phyloP scores from a whole-genome alignment of 176 grass and related monocot genomes.

The Carex pumila region DNA sequence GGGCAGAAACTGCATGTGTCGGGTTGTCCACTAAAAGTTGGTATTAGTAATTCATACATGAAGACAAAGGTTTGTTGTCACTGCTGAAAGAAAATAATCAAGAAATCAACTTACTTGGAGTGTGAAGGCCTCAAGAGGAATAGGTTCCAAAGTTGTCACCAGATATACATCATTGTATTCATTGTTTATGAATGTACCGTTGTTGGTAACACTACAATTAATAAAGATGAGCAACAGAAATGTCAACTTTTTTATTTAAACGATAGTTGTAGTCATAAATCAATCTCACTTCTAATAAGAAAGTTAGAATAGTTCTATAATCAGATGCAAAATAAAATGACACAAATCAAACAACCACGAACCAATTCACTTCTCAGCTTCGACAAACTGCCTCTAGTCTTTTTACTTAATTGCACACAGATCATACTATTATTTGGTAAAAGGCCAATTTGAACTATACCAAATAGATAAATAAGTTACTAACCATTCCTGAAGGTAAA shows the following conservation, averaged over 20 bases:
- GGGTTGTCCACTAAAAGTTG: not conserved
- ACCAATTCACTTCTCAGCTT: not conserved
- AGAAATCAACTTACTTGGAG: constrained; percentile 51
- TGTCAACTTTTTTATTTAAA: not conserved
- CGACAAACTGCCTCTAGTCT: not conserved
- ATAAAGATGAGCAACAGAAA: constrained; percentile 7
- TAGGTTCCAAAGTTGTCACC: constrained; percentile 74
- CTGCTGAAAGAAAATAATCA: not conserved
- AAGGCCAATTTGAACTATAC: not conserved
- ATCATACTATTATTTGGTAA: not conserved
- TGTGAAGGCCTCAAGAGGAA: constrained; percentile 82
- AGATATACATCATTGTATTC: constrained; percentile 95
- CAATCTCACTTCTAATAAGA: not conserved
- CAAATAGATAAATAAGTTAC: constrained; percentile 16
- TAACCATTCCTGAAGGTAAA: constrained; percentile 70
- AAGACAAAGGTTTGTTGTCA: not conserved
- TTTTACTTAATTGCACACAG: not conserved
- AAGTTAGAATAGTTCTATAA: not conserved
- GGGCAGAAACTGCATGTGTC: not conserved
- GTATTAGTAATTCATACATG: not conserved
- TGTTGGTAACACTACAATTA: constrained; percentile 63
- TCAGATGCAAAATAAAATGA: not conserved
- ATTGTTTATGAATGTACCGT: constrained; percentile 68
- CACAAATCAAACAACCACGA: not conserved
- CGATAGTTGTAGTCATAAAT: not conserved